Conservation (phyloP, 129 eudicot species). For the Escallonia rubra region DNA sequence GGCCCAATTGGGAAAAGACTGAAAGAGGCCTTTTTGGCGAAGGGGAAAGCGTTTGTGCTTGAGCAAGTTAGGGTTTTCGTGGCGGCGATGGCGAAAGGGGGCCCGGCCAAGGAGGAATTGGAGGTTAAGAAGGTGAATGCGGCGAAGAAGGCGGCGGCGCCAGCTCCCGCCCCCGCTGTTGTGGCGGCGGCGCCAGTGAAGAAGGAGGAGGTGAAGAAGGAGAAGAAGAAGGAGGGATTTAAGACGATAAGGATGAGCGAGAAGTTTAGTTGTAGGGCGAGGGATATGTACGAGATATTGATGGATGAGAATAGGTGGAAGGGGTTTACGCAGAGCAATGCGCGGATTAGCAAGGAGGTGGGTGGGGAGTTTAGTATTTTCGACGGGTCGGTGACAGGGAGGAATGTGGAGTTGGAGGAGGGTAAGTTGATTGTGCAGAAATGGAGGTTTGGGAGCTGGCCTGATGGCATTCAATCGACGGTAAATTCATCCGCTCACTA, state of each 20-base stretch:
- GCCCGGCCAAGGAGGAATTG: constrained; percentile 83
- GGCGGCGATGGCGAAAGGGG: constrained; percentile 83
- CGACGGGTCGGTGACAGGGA: constrained; percentile 80
- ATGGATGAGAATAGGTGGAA: constrained; percentile 99
- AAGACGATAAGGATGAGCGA: constrained; percentile 77
- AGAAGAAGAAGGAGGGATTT: constrained; percentile 72
- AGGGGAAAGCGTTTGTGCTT: constrained; percentile 66
- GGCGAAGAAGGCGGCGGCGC: constrained; percentile 8
- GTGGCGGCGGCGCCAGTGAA: constrained; percentile 22
- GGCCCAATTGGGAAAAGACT: constrained; percentile 71
- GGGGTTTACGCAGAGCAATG: constrained; percentile 95
- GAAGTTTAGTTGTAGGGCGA: constrained; percentile 87
- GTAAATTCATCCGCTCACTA: constrained; percentile 16
- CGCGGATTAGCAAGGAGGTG: constrained; percentile 76
- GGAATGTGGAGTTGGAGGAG: constrained; percentile 73
- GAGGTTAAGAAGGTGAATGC: constrained; percentile 64
- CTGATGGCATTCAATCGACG: constrained; percentile 83
- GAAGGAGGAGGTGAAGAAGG: constrained; percentile 36
- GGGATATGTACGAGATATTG: constrained; percentile 79
- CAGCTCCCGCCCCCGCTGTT: constrained; percentile 8
- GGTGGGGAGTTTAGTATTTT: constrained; percentile 84
- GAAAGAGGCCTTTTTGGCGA: constrained; percentile 67
- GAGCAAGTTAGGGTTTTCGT: constrained; percentile 73
- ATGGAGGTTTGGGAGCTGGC: constrained; percentile 95
- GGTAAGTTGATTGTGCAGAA: constrained; percentile 92